Percentiles rank a stretch among this genome's conserved stretches.
phyloP scores from a whole-genome alignment of 352 stramenopile genomes.

The Phytophthora cajani region DNA sequence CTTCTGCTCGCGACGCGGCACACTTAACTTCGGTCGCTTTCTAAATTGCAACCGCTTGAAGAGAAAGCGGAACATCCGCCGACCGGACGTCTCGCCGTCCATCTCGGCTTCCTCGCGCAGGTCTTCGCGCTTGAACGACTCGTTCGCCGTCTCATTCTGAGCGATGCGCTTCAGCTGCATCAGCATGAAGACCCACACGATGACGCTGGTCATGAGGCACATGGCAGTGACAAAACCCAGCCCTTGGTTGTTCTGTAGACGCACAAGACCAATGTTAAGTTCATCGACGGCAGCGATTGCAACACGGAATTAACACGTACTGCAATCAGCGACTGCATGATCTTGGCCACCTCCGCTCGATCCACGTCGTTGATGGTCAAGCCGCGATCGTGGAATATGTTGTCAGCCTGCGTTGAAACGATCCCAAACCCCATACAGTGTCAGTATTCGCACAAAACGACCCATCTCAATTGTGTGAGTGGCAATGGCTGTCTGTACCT shows the following conservation, averaged over 20 bases:
- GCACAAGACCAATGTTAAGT: constrained; percentile 8
- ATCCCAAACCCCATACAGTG: not conserved
- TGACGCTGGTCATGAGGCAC: constrained; percentile 60
- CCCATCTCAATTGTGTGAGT: not conserved
- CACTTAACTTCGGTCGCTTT: constrained; percentile 28
- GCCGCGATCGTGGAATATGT: constrained; percentile 35
- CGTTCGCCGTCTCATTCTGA: constrained; percentile 79
- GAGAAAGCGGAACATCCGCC: constrained; percentile 54
- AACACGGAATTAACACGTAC: constrained; percentile 31
- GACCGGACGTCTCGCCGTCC: constrained; percentile 48
- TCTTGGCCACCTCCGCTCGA: constrained; percentile 37
- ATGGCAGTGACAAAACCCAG: constrained; percentile 76
- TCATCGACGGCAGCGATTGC: not conserved
- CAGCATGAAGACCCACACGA: constrained; percentile 77
- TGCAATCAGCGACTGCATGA: constrained; percentile 63
- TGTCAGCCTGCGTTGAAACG: constrained; percentile 39
- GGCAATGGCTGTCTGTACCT: constrained; percentile 31
- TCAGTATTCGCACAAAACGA: constrained; percentile 3
- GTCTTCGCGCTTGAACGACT: constrained; percentile 85
- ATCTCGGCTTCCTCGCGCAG: constrained; percentile 64
- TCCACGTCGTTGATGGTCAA: constrained; percentile 25
- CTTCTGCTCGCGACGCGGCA: constrained; percentile 47
- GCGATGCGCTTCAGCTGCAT: constrained; percentile 79
- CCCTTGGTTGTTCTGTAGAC: constrained; percentile 60
- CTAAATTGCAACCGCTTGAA: constrained; percentile 50